phyloP scores from a whole-genome alignment of 176 grass and related monocot species.

The Carex parvula region DNA sequence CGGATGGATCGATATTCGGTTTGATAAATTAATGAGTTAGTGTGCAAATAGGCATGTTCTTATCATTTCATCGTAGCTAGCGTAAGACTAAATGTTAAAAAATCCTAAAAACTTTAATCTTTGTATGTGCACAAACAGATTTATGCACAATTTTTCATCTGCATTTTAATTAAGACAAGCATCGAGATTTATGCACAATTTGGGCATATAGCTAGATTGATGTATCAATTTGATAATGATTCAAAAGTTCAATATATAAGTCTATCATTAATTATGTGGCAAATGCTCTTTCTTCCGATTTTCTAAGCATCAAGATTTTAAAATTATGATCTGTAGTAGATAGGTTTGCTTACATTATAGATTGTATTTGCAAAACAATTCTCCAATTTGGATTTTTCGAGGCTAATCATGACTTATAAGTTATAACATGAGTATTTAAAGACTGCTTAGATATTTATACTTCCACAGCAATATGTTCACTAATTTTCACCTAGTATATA shows the following conservation, averaged over 20 bases:
- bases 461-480: background rate
- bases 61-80: too few species aligned
- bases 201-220: background rate
- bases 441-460: background rate
- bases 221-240: background rate
- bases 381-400: background rate
- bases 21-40: background rate
- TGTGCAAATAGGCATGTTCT: background rate
- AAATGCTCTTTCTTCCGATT: background rate
- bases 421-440: background rate
- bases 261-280: background rate
- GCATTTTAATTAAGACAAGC: conserved; percentile 2
- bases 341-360: background rate
- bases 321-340: background rate
- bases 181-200: too few species aligned
- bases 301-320: background rate
- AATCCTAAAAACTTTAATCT: background rate
- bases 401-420: background rate
- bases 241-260: background rate
- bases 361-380: background rate
- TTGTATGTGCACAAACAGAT: background rate
- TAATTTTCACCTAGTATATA: background rate
- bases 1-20: background rate
- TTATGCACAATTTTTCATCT: background rate
- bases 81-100: too few species aligned